Evolutionary conservation across 176 grass and related monocot species (phyloP).

Genomic region (Pharus latifolius): DNA sequence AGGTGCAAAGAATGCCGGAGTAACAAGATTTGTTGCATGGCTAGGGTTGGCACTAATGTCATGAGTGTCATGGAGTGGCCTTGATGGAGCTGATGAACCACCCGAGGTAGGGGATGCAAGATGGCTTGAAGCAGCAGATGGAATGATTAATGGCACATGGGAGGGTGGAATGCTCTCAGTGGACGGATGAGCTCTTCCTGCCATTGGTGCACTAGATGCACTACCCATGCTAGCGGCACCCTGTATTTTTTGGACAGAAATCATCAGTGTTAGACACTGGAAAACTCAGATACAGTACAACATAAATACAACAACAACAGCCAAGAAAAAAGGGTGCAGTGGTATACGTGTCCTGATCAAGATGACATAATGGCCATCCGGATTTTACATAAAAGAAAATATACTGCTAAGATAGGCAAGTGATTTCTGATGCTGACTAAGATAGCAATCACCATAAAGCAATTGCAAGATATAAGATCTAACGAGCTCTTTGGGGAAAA

Average conservation of each 20-base stretch:
- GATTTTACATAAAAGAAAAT: too few relatives aligned
- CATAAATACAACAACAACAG: not conserved
- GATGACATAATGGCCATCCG: too few relatives aligned
- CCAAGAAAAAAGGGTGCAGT: not conserved
- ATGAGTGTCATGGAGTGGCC: conserved; percentile 32
- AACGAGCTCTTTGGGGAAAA: not conserved
- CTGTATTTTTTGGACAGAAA: conserved; percentile 24
- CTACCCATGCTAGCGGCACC: conserved; percentile 31
- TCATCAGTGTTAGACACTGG: not conserved
- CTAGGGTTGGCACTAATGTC: conserved; percentile 8
- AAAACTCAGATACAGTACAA: not conserved
- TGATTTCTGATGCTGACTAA: too few relatives aligned
- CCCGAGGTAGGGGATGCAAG: conserved; percentile 26
- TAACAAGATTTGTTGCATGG: conserved; percentile 50
- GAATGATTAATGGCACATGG: conserved; percentile 11
- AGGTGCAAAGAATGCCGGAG: conserved; percentile 57
- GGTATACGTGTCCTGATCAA: not conserved
- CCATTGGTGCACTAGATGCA: conserved; percentile 26
- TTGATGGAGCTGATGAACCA: conserved; percentile 40
- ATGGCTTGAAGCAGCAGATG: conserved; percentile 26
- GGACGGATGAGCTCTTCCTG: conserved; percentile 21
- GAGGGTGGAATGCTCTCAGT: conserved; percentile 22
- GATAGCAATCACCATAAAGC: too few relatives aligned
- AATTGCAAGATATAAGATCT: not conserved
- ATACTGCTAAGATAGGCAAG: too few relatives aligned